These are phyloP conservation scores for Colletotrichum brevisporum DNA, from an alignment of 2,329 filamentous ascomycete species.

Conservation along the genomic window DNA sequence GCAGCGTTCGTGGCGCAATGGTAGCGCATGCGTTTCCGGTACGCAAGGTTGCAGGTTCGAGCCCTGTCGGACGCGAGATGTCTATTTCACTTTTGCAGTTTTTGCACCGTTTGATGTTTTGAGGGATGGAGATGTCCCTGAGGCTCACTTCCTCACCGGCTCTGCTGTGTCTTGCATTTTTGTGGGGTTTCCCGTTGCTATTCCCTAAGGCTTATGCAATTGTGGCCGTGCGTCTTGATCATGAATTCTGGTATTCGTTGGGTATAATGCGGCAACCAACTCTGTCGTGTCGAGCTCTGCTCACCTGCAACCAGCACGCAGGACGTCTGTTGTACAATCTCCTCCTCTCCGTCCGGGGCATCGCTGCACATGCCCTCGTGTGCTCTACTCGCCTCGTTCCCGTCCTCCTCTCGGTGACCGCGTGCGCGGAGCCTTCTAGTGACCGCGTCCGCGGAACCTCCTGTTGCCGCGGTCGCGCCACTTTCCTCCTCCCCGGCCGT, in stretches of 20 bases:
- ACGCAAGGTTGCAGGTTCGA: conserved; percentile 18
- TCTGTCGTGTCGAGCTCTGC: neutral
- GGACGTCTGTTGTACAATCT: neutral
- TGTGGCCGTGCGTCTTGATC: neutral
- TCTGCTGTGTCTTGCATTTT: neutral
- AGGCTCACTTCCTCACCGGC: neutral
- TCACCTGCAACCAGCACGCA: neutral
- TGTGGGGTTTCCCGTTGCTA: neutral
- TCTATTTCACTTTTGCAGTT: neutral
- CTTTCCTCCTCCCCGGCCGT: conserved; percentile 49
- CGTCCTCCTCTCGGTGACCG: conserved; percentile 20
- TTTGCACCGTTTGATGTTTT: neutral
- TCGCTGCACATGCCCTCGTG: neutral
- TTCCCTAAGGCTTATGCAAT: too few relatives aligned
- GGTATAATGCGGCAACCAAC: neutral
- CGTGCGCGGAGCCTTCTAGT: conserved; percentile 48
- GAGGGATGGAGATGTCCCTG: neutral
- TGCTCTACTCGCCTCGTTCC: neutral
- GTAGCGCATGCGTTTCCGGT: conserved; percentile 19
- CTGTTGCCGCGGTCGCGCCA: conserved; percentile 49
- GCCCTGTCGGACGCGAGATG: neutral
- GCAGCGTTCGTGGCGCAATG: conserved; percentile 4
- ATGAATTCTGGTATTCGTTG: conserved; percentile 19
- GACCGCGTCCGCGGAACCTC: conserved; percentile 51
- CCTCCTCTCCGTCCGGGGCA: neutral